Base-by-base conservation (phyloP, 305 asterid genomes). In the Ilex paraguariensis region DNA sequence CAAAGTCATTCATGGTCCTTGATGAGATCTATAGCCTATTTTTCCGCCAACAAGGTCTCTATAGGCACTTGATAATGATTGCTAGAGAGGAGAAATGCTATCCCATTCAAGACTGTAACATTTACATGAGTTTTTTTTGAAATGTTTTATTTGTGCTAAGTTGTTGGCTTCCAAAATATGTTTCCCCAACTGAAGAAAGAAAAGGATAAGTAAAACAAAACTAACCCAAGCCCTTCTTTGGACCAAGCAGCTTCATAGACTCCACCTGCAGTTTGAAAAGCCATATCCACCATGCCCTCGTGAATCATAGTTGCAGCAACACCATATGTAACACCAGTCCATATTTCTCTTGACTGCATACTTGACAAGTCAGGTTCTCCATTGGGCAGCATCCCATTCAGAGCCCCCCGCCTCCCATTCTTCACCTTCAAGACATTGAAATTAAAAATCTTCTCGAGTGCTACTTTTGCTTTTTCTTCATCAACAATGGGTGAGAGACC, bases 221-320 rank as follows among this genome's bases (percentile, higher is more conserved):
- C 95, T 66, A 71, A 90, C 99, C 97, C 99, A 17, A 40, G 70
- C 60, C 99, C 95, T 59, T 76, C 79, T 74, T 80, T 73, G 3
- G 95, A 80, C 99, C 99, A 93, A 73, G 81, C 87, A n/a, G 82
- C 89, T 74, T 83, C 84, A 62, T 90, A 65, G 66, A 88, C 73
- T 56, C 99, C 99, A 56, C 70, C 78, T 2, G 99, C 97, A 62
- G 97, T 90, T 62, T 78, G 80, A 65, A 93, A 90, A 57, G 95
- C 99, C 9, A 78, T 83, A 10, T 93, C 97, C 13, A 63, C 60
- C 95, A 90, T 82, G 53, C 71, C 74, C 78, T 86, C 96, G 45
- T 87, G 95, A 73, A 93, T 87, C 99, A 93, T 87, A 64, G 76
- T 79, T 57, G 99, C 99, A 5, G 96, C 95, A 63, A 93, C 82